Base-by-base conservation (phyloP, 305 asterid genomes). In the Nicotiana rustica region DNA sequence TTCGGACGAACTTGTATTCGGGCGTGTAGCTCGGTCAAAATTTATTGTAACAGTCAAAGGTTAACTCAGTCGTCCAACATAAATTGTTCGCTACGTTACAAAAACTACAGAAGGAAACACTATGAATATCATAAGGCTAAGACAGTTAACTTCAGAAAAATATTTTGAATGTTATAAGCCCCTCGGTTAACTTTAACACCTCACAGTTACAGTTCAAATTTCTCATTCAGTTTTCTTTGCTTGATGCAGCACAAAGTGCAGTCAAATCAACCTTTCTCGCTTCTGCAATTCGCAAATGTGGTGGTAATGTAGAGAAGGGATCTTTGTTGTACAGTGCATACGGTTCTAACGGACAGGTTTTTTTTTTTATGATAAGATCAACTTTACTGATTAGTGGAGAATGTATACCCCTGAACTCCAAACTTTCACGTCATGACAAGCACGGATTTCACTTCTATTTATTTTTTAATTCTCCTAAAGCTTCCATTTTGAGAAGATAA, bases 261-360 rank as follows among this genome's bases (percentile, higher is more conserved):
- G 88, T 93, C 25, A 96, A 96, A 89, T 88, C 93, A 10, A 96
- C 97, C 15, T 96, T 92, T 85, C 89, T 96, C 81, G 90, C 93
- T 82, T 84, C 98, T 33, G 98, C 99, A 82, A 94, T 92, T 85
- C 88, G 92, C 61, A 96, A 96, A 90, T 91, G 97, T 86, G 99
- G 99, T 77, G 99, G 99, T 52, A 96, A 94, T 83, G 97, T 86
- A 82, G 98, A 93, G 87, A 96, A 96, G 88, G 99, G 99, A 52
- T 19, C 59, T 59, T 36, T 93, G 82, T 87, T 96, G 49, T 96
- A 96, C 91, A 82, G 86, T 49, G 99, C 95, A 35, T 96, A 92
- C 83, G 99, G 99, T 78, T 94, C 99, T 65, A 91, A 67, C 75
- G 98, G 98, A 78, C 99, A 96, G 97, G 97, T 93, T 62, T 82